Conservation (phyloP, 192 early-diverging fungal species). For the Backusella macrospora region DNA sequence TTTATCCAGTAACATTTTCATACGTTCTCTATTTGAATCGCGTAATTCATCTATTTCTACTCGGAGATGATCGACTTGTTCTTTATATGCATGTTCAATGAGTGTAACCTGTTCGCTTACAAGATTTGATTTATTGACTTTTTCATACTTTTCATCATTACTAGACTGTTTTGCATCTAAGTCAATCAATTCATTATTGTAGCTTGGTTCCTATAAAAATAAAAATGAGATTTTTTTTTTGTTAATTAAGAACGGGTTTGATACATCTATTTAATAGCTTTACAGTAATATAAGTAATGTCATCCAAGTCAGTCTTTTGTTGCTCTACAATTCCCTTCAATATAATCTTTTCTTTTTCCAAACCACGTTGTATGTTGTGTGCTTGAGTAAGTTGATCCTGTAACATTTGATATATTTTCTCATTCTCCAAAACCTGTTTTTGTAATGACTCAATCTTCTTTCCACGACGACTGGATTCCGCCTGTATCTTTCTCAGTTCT, state of each 20-base stretch:
- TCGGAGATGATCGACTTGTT: neutral
- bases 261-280: neutral
- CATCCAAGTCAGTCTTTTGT: constrained; percentile 43
- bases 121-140: neutral
- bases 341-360: constrained; percentile 36
- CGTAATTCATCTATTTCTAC: neutral
- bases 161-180: neutral
- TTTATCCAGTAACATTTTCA: neutral
- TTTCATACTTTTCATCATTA: neutral
- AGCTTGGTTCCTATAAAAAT: neutral
- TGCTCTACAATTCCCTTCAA: constrained; percentile 41
- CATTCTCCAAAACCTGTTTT: neutral
- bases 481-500: neutral
- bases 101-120: neutral
- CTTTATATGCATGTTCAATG: neutral
- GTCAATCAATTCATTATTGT: neutral
- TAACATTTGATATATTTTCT: constrained; percentile 13
- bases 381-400: constrained; percentile 24
- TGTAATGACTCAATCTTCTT: neutral
- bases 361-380: constrained; percentile 20
- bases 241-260: neutral
- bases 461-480: neutral
- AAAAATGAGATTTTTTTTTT: too few species aligned
- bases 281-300: constrained; percentile 3
- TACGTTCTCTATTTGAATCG: neutral